Percentiles rank a stretch among this genome's conserved stretches.
Conservation (phyloP, 768 basidiomycete species). For the Floccularia luteovirens region DNA sequence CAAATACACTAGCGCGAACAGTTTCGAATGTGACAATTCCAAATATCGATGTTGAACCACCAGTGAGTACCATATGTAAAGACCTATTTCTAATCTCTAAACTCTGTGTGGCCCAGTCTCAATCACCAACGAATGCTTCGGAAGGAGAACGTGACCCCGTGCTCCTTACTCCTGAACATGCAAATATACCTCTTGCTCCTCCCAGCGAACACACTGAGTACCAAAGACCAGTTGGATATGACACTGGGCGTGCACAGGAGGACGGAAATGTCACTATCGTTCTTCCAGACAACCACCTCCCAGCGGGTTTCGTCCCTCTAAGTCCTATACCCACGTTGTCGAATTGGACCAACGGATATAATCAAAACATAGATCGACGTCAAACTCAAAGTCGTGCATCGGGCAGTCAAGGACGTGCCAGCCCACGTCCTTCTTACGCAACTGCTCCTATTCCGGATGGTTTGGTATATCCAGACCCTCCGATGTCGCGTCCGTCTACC, state of each 20-base stretch:
- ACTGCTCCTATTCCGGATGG: constrained; percentile 4
- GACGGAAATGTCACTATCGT: constrained; percentile 12
- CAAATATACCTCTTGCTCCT: constrained; percentile 14
- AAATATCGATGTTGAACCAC: constrained; percentile 37
- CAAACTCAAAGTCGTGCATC: background rate
- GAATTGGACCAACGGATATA: background rate
- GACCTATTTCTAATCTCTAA: constrained; percentile 1
- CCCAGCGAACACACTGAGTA: background rate
- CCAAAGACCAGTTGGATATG: background rate
- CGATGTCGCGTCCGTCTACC: constrained; percentile 2
- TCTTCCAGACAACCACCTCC: constrained; percentile 22
- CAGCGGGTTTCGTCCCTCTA: constrained; percentile 26
- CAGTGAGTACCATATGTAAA: constrained; percentile 23
- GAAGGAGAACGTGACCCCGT: constrained; percentile 23
- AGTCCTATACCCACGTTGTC: background rate
- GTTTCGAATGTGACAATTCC: constrained; percentile 24
- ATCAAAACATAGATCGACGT: background rate
- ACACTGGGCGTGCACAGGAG: no score
- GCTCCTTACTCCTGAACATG: constrained; percentile 35
- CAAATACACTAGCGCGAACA: constrained; percentile 3
- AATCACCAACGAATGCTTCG: constrained; percentile 27
- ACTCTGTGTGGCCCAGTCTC: constrained; percentile 21
- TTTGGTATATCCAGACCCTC: constrained; percentile 3
- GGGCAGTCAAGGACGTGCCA: background rate
- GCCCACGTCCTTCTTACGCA: background rate